Conservation (phyloP, 768 basidiomycete genomes). For the Xanthoconium purpureum region DNA sequence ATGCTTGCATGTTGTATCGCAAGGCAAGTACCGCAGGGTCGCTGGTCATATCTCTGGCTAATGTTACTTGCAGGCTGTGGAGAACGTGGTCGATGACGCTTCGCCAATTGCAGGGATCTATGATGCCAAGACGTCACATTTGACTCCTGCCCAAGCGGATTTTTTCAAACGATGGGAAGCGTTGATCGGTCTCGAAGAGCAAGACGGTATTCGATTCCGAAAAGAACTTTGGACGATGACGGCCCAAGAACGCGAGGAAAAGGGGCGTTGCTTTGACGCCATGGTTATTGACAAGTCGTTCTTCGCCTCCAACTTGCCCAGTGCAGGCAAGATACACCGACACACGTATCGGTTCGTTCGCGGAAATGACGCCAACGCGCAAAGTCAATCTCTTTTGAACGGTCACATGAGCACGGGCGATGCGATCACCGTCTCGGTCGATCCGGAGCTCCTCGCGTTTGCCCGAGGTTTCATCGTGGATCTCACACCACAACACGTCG, state of each 20-base stretch:
- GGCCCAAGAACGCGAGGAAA: conserved; percentile 71
- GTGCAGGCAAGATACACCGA: conserved; percentile 63
- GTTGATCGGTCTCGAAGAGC: conserved; percentile 82
- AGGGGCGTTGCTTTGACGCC: conserved; percentile 78
- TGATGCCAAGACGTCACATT: conserved; percentile 74
- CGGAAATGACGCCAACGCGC: conserved; percentile 14
- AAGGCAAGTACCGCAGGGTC: conserved; percentile 45
- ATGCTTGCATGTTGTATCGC: conserved; percentile 93
- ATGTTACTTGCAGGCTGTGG: conserved; percentile 53
- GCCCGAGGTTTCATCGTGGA: conserved; percentile 80
- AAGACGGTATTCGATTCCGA: conserved; percentile 77
- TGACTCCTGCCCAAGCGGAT: conserved; percentile 58
- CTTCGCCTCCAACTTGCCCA: conserved; percentile 17
- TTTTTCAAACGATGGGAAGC: conserved; percentile 94
- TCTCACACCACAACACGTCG: conserved; percentile 59
- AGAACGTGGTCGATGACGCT: conserved; percentile 50
- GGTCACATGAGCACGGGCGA: conserved; percentile 81
- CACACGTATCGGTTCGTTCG: conserved; percentile 74
- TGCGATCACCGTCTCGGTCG: conserved; percentile 82
- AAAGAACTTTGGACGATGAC: conserved; percentile 94
- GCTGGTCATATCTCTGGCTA: not conserved
- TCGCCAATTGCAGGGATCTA: conserved; percentile 68
- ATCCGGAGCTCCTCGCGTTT: conserved; percentile 81
- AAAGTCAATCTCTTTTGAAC: conserved; percentile 48
- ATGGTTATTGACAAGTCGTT: conserved; percentile 66